Evolutionary conservation across 2,329 filamentous ascomycete genomes (phyloP), one percentile per base, ranked within the genome.

Genomic region (Fusarium graminum): DNA sequence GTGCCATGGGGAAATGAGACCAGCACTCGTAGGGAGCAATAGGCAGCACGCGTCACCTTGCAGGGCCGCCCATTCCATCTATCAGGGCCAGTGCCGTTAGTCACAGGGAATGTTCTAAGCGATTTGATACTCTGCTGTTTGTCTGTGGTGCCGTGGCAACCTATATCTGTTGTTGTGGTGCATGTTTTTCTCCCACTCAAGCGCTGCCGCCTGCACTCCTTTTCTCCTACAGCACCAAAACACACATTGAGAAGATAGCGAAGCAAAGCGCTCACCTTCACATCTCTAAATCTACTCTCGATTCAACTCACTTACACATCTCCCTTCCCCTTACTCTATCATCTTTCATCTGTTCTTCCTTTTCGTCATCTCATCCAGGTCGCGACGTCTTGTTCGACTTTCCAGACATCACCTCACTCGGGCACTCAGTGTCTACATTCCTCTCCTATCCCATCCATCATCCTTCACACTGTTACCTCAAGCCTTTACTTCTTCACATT

Each of bases 191-290:
- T 57, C 28, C 36, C n/a, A 7, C 58, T 32, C 41, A 26, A n/a
- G 28, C 41, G 29, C 32, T 40, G 22, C 25, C 41, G 30, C 50
- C 28, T 34, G 30, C 30, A 30, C 30, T 51, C 19, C 22, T 34
- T 51, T 45, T 51, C 39, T 30, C 14, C 34, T 30, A 14, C 43
- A 36, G 34, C 58, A 63, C 28, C 50, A 49, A 25, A 34, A 46
- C 22, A 22, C 22, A 28, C 22, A 50, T 11, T 14, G 19, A 14
- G 36, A 36, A 29, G 19, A 38, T 26, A 22, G 12, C n/a, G 22
- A 36, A 34, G 45, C 17, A 10, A 29, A 17, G 41, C 19, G 29
- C n/a, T 8, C 14, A 11, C n/a, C 16, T 16, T 26, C 13, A 17
- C n/a, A 6, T 13, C 7, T 29, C n/a, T 7, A 22, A 1, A 19